Evolutionary conservation across 148 eudicot species (phyloP), one percentile per base, ranked within the genome.

Genomic region (Tetragonia tetragonoides): DNA sequence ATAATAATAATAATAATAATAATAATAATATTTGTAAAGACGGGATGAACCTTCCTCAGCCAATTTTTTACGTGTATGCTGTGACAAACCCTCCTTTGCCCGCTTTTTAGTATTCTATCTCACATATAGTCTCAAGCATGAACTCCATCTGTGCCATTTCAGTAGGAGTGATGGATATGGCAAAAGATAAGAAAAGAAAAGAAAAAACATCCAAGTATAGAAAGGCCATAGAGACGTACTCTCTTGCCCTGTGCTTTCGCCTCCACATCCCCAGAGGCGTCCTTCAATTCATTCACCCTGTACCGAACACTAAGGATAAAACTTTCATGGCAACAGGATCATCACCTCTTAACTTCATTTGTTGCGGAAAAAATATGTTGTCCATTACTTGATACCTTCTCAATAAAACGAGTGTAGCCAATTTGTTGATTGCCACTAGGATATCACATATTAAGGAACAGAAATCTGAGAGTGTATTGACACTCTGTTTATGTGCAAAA

Each of bases 101-200:
- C 84, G 88, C 83, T 77, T 88, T 78, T 90, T 95, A 82, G 93
- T 95, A 87, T 95, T 95, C 91, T 95, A 95, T 95, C 75, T 95
- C 99, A 72, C 81, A 86, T 83, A 93, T 93, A 54, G 97, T 93
- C 83, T 95, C 97, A 74, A 95, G 90, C 99, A 95, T 93, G 82
- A 91, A 95, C 77, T 93, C 97, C 94, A 95, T 91, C 99, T 95
- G 90, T 69, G 72, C 54, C 71, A 78, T 79, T 67, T 83, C 21
- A 72, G 66, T 11, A 28, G 38, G 34, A 11, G 6, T 44, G 28
- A 49, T 63, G 49, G 20, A 82, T 23, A 34, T 28, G 57, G 41
- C 81, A 68, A 44, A 62, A 53, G 59, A 67, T 72, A 77, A 24
- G 54, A 66, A 28, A 28, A 28, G 34, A 46, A 71, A 73, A 39